Base-by-base conservation (phyloP, 1,284 basidiomycete genomes). In the Rhodotorula sp. region DNA sequence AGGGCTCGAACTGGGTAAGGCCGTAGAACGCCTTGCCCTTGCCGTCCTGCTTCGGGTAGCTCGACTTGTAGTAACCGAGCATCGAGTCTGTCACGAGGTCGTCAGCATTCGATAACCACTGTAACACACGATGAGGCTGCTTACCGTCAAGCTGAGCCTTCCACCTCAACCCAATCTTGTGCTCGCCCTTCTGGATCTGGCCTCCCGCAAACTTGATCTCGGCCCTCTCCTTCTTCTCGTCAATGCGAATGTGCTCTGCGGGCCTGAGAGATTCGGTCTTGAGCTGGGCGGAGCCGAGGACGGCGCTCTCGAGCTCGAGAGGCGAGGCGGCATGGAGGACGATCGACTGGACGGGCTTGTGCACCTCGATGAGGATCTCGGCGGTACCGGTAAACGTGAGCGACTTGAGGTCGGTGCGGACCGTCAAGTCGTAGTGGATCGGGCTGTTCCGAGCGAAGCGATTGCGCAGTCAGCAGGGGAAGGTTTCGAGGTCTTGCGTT, bases 331-430 rank as follows among this genome's bases (percentile, higher is more conserved):
- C 84, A 81, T 81, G 49, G 84, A 84, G 87, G 29, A 85, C 84
- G 75, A 95, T 82, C 27, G 52, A 10, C 44, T 78, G 68, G 8
- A 90, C 90, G 73, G 89, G 85, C 73, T 87, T 81, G 66, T 85
- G 81, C 62, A 95, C 83, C 68, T 92, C 85, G 68, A 97, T 82
- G 76, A 27, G 83, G 77, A 93, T 87, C 76, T 87, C 86, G 44
- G 89, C 90, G 66, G 89, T 85, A 57, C 94, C 94, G 54, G 87
- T 84, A 79, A 94, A 97, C n/a, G 82, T 85, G 64, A 87, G 83
- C 32, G 85, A 84, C 71, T 89, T 84, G 64, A 97, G 85, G 81
- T 97, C 91, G 11, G 94, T 94, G 79, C 86, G 88, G 81, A 96
- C 84, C 59, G 87, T 88, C 59, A 96, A 81, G 77, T 85, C 91